phyloP scores from a whole-genome alignment of 148 eudicot genomes.

The Cornus florida region DNA sequence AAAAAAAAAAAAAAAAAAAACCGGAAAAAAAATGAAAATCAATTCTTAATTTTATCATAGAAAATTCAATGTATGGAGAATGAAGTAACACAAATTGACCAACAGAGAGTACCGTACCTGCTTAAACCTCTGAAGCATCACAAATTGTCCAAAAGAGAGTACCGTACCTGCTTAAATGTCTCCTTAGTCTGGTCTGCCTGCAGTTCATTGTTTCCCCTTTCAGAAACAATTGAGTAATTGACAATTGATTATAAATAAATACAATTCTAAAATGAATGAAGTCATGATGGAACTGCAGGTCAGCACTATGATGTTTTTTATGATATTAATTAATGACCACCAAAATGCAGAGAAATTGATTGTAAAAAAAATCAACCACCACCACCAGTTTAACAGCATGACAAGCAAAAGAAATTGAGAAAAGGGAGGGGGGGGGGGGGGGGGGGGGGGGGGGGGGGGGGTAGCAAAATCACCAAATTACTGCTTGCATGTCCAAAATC shows the following conservation, averaged over 20 bases:
- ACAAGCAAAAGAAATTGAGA: neutral
- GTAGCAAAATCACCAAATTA: too few species aligned
- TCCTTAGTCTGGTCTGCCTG: conserved; percentile 20
- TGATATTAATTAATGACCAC: neutral
- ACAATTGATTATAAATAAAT: too few species aligned
- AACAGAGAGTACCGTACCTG: too few species aligned
- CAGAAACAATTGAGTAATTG: neutral
- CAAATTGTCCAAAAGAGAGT: neutral
- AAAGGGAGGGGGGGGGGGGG: too few species aligned
- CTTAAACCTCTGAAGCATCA: neutral
- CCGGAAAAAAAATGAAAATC: too few species aligned
- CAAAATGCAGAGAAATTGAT: neutral
- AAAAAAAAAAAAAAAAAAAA: too few species aligned
- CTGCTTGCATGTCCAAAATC: too few species aligned
- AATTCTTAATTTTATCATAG: neutral
- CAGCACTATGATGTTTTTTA: neutral
- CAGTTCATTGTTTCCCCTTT: conserved; percentile 1
- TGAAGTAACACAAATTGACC: neutral
- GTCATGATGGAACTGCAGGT: neutral
- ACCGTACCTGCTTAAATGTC: conserved; percentile 22
- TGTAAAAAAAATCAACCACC: too few species aligned
- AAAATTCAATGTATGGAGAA: neutral
- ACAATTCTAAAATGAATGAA: neutral
- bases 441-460: too few species aligned
- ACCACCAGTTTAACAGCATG: neutral